Evolutionary conservation across 192 early-diverging fungal species (phyloP).

Genomic region (Chytriomyces sp.): DNA sequence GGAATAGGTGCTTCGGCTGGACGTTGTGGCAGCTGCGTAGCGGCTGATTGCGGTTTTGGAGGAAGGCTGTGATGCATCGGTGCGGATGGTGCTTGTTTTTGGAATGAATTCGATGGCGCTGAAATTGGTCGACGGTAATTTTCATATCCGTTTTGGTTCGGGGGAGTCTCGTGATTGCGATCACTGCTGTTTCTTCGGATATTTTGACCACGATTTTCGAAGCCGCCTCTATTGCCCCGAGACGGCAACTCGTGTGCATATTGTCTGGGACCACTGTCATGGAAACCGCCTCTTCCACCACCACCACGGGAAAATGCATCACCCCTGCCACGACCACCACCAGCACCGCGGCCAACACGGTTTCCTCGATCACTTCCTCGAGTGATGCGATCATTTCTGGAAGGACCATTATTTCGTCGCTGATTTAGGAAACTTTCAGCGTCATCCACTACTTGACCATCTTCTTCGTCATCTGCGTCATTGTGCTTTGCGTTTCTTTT

Average conservation of each 20-base stretch:
- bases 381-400: not conserved
- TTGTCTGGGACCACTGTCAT: not conserved
- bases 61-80: constrained; percentile 1
- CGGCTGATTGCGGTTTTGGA: not conserved
- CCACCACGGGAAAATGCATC: not conserved
- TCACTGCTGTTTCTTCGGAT: too few relatives aligned
- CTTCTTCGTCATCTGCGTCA: not conserved
- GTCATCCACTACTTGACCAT: not conserved
- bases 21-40: not conserved
- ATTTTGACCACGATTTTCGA: too few relatives aligned
- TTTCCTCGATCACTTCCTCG: not conserved
- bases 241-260: not conserved
- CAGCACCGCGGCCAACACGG: not conserved
- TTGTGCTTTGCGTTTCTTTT: not conserved
- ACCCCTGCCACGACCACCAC: not conserved
- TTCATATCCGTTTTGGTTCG: not conserved
- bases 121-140: not conserved
- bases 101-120: not conserved
- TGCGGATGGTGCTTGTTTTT: not conserved
- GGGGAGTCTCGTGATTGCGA: not conserved
- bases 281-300: not conserved
- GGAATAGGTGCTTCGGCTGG: not conserved
- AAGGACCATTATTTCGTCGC: not conserved
- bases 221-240: too few relatives aligned
- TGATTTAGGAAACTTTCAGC: not conserved